These are phyloP conservation scores for Fusarium nurragi DNA, from an alignment of 2,329 filamentous ascomycete species.

Conservation along the genomic window DNA sequence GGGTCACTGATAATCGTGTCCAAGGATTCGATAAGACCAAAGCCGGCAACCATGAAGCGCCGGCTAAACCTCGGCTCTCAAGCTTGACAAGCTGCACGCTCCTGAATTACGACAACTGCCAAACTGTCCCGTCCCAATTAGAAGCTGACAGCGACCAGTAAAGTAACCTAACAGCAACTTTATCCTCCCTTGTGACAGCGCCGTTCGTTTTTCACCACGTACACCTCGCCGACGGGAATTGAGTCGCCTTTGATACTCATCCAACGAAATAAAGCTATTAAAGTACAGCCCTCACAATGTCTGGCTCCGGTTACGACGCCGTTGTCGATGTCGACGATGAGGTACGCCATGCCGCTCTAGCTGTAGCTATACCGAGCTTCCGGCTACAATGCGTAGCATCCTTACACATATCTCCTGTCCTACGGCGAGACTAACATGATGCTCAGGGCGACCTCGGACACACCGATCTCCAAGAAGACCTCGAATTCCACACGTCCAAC, in stretches of 20 bases:
- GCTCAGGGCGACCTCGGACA: slow-evolving; percentile 92
- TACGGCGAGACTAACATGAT: slow-evolving; percentile 21
- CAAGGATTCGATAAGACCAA: slow-evolving; percentile 1
- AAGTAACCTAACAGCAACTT: slow-evolving; percentile 20
- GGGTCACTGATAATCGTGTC: slow-evolving; percentile 19
- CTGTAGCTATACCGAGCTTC: slow-evolving; percentile 27
- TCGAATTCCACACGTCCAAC: slow-evolving; percentile 96
- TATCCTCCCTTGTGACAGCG: slow-evolving; percentile 20
- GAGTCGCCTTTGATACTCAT: not conserved
- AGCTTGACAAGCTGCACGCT: slow-evolving; percentile 37
- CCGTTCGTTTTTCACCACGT: slow-evolving; percentile 10
- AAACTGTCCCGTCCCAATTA: slow-evolving; percentile 44
- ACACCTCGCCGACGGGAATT: not conserved
- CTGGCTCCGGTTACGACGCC: slow-evolving; percentile 92
- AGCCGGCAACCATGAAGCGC: slow-evolving; percentile 2
- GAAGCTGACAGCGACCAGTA: slow-evolving; percentile 30
- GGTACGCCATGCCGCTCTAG: slow-evolving; percentile 58
- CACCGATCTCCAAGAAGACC: slow-evolving; percentile 97
- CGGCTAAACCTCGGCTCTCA: slow-evolving; percentile 40
- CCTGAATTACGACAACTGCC: slow-evolving; percentile 49
- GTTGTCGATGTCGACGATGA: slow-evolving; percentile 98
- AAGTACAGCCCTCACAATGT: slow-evolving; percentile 61
- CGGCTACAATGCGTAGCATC: not conserved
- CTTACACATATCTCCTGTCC: not conserved
- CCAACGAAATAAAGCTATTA: not conserved